Evolutionary conservation across 2,329 filamentous ascomycete species (phyloP).

Genomic region (Colletotrichum coccodes): DNA sequence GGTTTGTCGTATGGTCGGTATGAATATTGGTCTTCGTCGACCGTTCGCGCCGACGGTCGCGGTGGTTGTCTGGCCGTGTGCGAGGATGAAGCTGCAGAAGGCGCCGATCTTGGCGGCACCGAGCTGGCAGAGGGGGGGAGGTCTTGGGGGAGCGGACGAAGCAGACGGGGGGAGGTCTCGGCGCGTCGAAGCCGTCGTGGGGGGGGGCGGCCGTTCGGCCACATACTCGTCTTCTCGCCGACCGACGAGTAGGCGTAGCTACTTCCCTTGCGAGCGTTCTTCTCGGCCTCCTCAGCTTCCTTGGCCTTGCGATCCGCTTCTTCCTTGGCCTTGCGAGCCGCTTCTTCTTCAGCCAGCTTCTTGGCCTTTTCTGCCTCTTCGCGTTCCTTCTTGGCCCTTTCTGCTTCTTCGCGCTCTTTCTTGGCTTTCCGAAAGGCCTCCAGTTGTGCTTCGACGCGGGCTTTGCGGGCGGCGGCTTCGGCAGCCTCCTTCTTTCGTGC

Average conservation of each 20-base stretch:
- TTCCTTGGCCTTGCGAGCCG: slow-evolving; percentile 36
- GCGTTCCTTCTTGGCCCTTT: slow-evolving; percentile 55
- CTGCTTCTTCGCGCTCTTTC: slow-evolving; percentile 57
- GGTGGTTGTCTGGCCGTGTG: slow-evolving; percentile 49
- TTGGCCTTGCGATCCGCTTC: slow-evolving; percentile 45
- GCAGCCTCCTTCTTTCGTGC: slow-evolving; percentile 42
- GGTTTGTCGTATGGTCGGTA: slow-evolving; percentile 86
- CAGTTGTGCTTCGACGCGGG: slow-evolving; percentile 37
- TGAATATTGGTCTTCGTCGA: slow-evolving; percentile 75
- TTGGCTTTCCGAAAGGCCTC: slow-evolving; percentile 36
- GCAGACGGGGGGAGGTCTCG: slow-evolving; percentile 41
- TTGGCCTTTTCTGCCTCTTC: slow-evolving; percentile 57
- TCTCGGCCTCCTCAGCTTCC: slow-evolving; percentile 39
- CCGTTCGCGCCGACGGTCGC: slow-evolving; percentile 65
- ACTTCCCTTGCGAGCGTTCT: slow-evolving; percentile 53
- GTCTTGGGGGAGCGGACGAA: slow-evolving; percentile 28
- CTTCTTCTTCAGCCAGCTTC: slow-evolving; percentile 39
- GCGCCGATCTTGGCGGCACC: slow-evolving; percentile 35
- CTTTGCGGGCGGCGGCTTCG: slow-evolving; percentile 42
- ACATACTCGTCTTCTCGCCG: slow-evolving; percentile 76
- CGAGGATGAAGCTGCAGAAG: slow-evolving; percentile 37
- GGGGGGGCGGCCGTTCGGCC: slow-evolving; percentile 70
- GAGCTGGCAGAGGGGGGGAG: slow-evolving; percentile 33
- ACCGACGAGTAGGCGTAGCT: slow-evolving; percentile 73
- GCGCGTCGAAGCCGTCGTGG: slow-evolving; percentile 45